A percentile compares a stretch with the other conserved stretches of the same genome.
phyloP scores from a whole-genome alignment of 2,329 filamentous ascomycete species.

The Aspergillus ochraceus region DNA sequence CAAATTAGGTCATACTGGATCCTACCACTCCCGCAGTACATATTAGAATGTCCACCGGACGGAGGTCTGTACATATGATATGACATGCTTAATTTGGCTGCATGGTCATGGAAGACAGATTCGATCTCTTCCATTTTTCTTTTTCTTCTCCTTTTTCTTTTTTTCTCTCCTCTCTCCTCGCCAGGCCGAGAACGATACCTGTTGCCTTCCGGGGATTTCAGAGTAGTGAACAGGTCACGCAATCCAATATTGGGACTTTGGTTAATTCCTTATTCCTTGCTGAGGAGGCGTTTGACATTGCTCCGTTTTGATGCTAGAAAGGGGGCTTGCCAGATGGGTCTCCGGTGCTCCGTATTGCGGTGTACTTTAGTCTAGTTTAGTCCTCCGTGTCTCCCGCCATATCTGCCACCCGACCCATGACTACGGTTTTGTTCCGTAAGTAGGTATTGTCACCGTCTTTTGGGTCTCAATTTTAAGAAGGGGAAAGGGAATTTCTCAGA shows the following conservation, averaged over 20 bases:
- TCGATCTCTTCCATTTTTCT: not conserved
- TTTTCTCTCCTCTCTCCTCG: not conserved
- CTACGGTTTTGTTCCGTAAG: not conserved
- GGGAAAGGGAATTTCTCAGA: not conserved
- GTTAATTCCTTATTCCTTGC: too few relatives aligned
- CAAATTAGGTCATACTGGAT: not conserved
- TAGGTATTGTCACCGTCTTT: not conserved
- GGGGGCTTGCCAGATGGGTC: not conserved
- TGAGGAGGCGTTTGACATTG: not conserved
- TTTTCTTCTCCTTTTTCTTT: not conserved
- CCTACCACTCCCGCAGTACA: conserved; percentile 2
- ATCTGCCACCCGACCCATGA: not conserved
- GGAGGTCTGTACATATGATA: not conserved
- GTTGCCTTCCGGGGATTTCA: too few relatives aligned
- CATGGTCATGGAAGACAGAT: not conserved
- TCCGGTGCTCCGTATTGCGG: not conserved
- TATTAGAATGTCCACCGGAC: not conserved
- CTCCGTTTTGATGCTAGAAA: not conserved
- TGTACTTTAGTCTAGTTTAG: not conserved
- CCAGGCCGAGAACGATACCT: not conserved
- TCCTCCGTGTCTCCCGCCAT: not conserved
- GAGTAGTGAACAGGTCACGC: not conserved
- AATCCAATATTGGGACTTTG: not conserved
- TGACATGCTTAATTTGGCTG: conserved; percentile 10
- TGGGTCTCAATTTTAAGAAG: not conserved